Base-by-base conservation (phyloP, 2,329 filamentous ascomycete species). In the Ascochyta rabiei region DNA sequence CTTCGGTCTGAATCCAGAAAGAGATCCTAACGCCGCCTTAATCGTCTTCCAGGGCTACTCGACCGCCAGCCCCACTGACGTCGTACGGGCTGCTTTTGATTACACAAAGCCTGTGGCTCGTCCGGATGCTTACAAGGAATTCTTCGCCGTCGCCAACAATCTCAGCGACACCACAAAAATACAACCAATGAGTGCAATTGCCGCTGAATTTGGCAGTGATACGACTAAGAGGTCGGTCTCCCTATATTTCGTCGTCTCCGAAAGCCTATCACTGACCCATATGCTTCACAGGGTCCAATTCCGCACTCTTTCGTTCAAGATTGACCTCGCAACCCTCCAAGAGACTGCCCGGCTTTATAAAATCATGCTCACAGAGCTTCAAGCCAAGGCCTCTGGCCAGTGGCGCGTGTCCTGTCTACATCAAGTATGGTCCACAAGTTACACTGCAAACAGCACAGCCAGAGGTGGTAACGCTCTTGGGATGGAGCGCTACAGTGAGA, bases 401-500 rank as follows among this genome's bases (percentile, higher is more conserved):
- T 61, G 55, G 55, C 55, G 58, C 30, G 41, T 61, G 19, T 58
- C 52, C 34, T 58, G 55, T 16, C 44, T 61, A 8, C 48, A 56
- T 31, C 58, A 58, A 47, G 33, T 58, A 30, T 51, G 48, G 51
- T 35, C 55, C 2, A 50, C 58, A 6, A 33, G 40, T 34, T 61
- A 56, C 39, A 56, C 58, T 1, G 33, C 48, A 3, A 51, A 61
- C 42, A 61, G 58, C 39, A 49, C 57, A 9, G 65, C 66, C 34
- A 70, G 66, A 40, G 73, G 77, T 46, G 75, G 73, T 46, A 76
- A 75, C 58, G 73, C 78, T 45, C 65, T 78, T 35, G 73, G 72
- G 1, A 64, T 79, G 16, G 48, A 56, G 26, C 53, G 48, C 26
- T 56, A 48, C 8, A 40, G 3, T 1, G 48, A 56, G 15, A 48